Base-by-base conservation (phyloP, 2,329 filamentous ascomycete genomes). In the Neurospora crassa region DNA sequence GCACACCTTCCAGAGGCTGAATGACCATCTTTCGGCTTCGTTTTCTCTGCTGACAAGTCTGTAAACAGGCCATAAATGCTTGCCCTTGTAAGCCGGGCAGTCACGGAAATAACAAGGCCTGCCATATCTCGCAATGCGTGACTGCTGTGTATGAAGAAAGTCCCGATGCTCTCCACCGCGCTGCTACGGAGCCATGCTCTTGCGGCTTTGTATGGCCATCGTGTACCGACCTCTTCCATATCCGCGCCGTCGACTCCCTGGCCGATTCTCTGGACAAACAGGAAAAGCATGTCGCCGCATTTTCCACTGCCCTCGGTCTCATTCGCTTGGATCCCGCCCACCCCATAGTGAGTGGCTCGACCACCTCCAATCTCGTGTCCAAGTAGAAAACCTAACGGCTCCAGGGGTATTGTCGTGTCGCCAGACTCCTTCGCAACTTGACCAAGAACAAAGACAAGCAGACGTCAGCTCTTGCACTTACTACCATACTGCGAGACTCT, bases 41-140 rank as follows among this genome's bases (percentile, higher is more conserved):
- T 18, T n/a, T 63, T 16, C 53, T 63, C 24, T 63, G 29, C 53
- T 63, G 53, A 63, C 53, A 34, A 18, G 6, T 37, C 14, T 37
- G 16, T 37, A 63, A 34, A 24, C 34, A 76, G 74, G 72, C 69
- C 7, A 69, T 75, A 42, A 72, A 71, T 47, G 41, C 69, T 40
- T 76, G 75, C 69, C 68, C 43, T 3, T 75, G 74, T 67, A 68
- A 70, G 20, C 70, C 71, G 14, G 47, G 24, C 41, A 45, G 68
- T 12, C 75, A 76, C 53, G 67, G 41, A 2, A 75, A 74, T 18
- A 73, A 76, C 68, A 76, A 75, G 70, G 74, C 76, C 12, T 78
- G 77, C 67, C 72, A 77, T 70, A 75, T 77, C 43, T 37, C 67
- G 20, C 77, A 78, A 59, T 77, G 75, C n/a, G 69, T 75, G 2